Evolutionary conservation across 345 rosid genomes (phyloP), one percentile per base, ranked within the genome.

Genomic region (Rhodamnia argentea): DNA sequence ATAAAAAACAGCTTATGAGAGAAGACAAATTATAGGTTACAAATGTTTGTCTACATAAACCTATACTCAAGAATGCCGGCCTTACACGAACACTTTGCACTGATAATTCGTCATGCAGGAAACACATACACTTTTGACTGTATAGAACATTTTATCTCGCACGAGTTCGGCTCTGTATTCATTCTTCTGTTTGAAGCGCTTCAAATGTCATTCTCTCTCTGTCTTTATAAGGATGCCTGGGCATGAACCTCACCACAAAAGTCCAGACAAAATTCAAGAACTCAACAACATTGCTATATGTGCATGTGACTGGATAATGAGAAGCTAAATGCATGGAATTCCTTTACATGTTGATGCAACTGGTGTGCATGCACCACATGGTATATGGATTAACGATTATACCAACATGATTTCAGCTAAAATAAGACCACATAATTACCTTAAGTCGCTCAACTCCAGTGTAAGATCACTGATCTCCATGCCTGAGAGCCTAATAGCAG

Each of bases 391-490:
- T 18, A 37, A 44, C 81, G 40, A 18, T 10, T 4, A 70, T 37
- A 70, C 1, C 81, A 18, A 18, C 47, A n/a, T 10, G 1, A 37
- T 26, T 70, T 70, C 22, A 37, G 13, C 81, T 70, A 44, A 37
- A 70, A 37, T 44, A 62, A 59, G 44, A 84, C 26, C 60, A 24
- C 58, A 47, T 55, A 22, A 22, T 88, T 89, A 96, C 99, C 99
- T 96, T 86, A 96, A 92, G 86, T 96, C 99, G 78, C 95, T 94
- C 82, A 98, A 84, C 90, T 98, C 99, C 85, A 96, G 92, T 2
- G 99, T 98, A 58, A 98, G 98, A 91, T 95, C 99, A 75, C 99
- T 98, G 86, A 98, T 93, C 89, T 98, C 99, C 99, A 98, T 94
- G 87, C 98, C 96, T 3, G 98, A 98, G 81, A 98, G 96, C 93